Evolutionary conservation across 306 rosid species (phyloP), one percentile per base, ranked within the genome.

Genomic region (Adenanthera pavonina): DNA sequence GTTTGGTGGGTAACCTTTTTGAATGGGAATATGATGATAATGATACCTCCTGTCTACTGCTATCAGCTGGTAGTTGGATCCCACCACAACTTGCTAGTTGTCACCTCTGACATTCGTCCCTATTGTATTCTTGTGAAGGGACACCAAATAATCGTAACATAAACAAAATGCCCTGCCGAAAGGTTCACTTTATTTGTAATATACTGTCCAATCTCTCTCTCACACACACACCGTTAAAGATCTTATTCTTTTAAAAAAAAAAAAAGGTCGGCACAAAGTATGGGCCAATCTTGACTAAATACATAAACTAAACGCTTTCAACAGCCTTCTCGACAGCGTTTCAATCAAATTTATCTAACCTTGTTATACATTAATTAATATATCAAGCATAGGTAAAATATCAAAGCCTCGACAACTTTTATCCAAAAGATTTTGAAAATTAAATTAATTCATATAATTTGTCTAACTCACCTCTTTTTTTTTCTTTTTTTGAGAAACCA

Each of bases 31-130:
- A 64, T 78, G 13, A 38, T 78, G 19, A 61, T 78, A 19, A 38
- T 78, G 19, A 61, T 48, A 10, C 12, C 66, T 19, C 65, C 65
- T 59, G 20, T 67, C 72, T 8, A 34, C 49, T 19, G 71, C 65
- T 59, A 20, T 67, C 72, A 7, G 51, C 49, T 19, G 71, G 40
- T 69, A 25, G 67, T 38, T 78, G 73, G 78, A 72, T 61, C 73
- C 56, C 66, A 35, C 71, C 38, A 53, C 17, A 36, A 14, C 69
- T 61, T 12, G 41, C 46, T 36, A 35, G 69, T 35, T 13, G 69
- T 35, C 68, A 25, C 30, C 30, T 25, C 30, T 25, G 30, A 25
- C 67, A 6, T 25, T 11, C 38, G 16, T 25, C 30, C 17, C 67
- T 60, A 59, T 20, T 8, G 20, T 25, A 59, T 59, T 34, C 14